These are phyloP conservation scores for Saccharomycopsis selenospora DNA, from an alignment of 805 yeast genomes.

Conservation along the genomic window DNA sequence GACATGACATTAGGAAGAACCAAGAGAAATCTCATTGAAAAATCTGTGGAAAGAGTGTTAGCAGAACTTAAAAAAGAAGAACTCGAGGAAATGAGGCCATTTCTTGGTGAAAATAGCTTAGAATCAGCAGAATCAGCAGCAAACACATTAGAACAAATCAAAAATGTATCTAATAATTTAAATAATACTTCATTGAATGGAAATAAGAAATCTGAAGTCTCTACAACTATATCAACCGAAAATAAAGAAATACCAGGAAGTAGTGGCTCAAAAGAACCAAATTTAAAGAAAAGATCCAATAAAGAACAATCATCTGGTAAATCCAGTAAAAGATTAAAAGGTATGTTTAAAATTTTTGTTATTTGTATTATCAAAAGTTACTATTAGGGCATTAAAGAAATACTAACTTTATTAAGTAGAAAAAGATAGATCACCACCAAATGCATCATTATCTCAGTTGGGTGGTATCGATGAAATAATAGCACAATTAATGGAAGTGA, in stretches of 20 bases:
- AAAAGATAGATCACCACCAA: constrained; percentile 64
- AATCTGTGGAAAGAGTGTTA: constrained; percentile 12
- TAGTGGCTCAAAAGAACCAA: constrained; percentile 1
- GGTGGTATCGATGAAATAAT: constrained; percentile 91
- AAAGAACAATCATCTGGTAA: constrained; percentile 31
- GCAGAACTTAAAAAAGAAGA: constrained; percentile 11
- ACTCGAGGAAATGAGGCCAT: constrained; percentile 19
- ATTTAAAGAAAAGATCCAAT: constrained; percentile 42
- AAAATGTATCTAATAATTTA: background rate
- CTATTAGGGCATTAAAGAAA: background rate
- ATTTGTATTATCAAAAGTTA: background rate
- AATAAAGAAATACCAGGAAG: background rate
- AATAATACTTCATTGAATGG: background rate
- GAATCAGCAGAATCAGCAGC: no score
- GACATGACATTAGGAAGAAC: constrained; percentile 14
- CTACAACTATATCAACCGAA: constrained; percentile 9
- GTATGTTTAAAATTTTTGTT: constrained; percentile 21
- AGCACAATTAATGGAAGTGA: constrained; percentile 78
- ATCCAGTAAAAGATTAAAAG: constrained; percentile 34
- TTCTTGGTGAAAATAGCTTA: constrained; percentile 3
- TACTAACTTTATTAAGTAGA: constrained; percentile 30
- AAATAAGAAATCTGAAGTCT: constrained; percentile 10
- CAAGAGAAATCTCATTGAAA: constrained; percentile 16
- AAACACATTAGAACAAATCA: no score
- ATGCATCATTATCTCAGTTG: constrained; percentile 56